Evolutionary conservation across 768 basidiomycete genomes (phyloP).

Genomic region (Chalciporus sphaerocephalus): DNA sequence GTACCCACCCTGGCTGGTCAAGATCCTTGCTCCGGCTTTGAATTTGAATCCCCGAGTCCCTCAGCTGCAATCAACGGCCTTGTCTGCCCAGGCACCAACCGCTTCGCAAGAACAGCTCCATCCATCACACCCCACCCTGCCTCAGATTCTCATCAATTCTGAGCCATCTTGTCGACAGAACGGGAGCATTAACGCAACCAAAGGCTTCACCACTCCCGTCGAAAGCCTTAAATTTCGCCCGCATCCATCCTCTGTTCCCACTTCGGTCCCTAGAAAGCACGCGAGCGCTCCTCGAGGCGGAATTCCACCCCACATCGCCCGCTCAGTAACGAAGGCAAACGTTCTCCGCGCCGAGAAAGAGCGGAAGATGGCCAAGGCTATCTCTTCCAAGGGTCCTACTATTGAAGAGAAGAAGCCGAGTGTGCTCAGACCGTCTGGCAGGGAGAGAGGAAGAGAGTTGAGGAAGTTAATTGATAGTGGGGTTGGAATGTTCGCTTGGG

Average conservation of each 20-base stretch:
- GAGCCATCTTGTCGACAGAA: neutral
- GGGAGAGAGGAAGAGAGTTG: neutral
- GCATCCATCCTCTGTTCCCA: neutral
- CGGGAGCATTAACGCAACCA: neutral
- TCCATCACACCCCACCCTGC: slow-evolving; percentile 3
- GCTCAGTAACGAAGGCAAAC: slow-evolving; percentile 28
- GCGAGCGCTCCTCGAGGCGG: slow-evolving; percentile 27
- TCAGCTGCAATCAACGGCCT: neutral
- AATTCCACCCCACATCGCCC: slow-evolving; percentile 29
- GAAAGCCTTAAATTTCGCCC: slow-evolving; percentile 8
- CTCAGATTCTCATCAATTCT: neutral
- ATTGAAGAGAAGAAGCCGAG: slow-evolving; percentile 23
- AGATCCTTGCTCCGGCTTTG: neutral
- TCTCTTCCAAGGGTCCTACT: slow-evolving; percentile 2
- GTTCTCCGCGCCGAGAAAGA: slow-evolving; percentile 24
- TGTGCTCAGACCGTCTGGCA: slow-evolving; percentile 16
- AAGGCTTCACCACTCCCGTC: neutral
- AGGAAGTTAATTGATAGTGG: neutral
- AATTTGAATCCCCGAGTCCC: neutral
- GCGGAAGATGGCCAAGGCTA: slow-evolving; percentile 17
- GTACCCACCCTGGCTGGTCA: slow-evolving; percentile 7
- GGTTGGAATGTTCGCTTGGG: slow-evolving; percentile 49
- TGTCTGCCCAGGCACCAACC: neutral
- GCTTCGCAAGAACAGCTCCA: neutral
- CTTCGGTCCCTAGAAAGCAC: neutral